A percentile compares a stretch with the other conserved stretches of the same genome.
phyloP scores from a whole-genome alignment of 148 eudicot genomes.

The Nepenthes mirabilis region DNA sequence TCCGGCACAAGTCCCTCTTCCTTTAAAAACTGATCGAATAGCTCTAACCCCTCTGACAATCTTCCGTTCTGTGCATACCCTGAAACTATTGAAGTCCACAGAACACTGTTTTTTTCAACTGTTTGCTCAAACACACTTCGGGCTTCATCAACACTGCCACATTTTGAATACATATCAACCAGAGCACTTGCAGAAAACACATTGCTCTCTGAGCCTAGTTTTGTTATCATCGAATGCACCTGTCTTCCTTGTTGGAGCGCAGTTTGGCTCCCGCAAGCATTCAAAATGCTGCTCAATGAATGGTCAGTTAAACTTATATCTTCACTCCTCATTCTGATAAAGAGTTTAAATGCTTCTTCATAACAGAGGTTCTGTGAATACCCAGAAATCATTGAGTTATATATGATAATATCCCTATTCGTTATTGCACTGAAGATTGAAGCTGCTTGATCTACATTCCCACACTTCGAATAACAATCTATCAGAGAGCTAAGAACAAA shows the following conservation, averaged over 20 bases:
- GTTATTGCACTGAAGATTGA: slow-evolving; percentile 13
- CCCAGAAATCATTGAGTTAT: slow-evolving; percentile 31
- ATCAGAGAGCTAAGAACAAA: slow-evolving; percentile 23
- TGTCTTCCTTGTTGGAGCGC: slow-evolving; percentile 21
- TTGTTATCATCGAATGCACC: slow-evolving; percentile 23
- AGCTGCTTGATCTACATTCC: slow-evolving; percentile 17
- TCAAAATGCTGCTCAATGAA: slow-evolving; percentile 29
- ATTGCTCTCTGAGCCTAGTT: slow-evolving; percentile 19
- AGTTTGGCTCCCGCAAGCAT: slow-evolving; percentile 26
- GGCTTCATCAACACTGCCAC: slow-evolving; percentile 23
- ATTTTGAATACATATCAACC: slow-evolving; percentile 29
- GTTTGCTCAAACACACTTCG: slow-evolving; percentile 14
- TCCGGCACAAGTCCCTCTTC: slow-evolving; percentile 15
- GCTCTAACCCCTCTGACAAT: slow-evolving; percentile 20
- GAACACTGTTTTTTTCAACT: slow-evolving; percentile 11
- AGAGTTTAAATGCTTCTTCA: slow-evolving; percentile 24
- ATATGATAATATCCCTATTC: slow-evolving; percentile 17
- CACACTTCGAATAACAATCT: slow-evolving; percentile 31
- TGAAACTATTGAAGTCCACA: slow-evolving; percentile 32
- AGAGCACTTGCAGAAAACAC: slow-evolving; percentile 23
- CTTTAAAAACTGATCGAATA: slow-evolving; percentile 20
- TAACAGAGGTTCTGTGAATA: slow-evolving; percentile 15
- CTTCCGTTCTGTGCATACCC: slow-evolving; percentile 37
- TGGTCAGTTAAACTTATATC: slow-evolving; percentile 14
- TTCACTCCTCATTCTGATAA: slow-evolving; percentile 14